Evolutionary conservation across 1,139 yeast species (phyloP).

Genomic region (Candida pseudoviswanathii): DNA sequence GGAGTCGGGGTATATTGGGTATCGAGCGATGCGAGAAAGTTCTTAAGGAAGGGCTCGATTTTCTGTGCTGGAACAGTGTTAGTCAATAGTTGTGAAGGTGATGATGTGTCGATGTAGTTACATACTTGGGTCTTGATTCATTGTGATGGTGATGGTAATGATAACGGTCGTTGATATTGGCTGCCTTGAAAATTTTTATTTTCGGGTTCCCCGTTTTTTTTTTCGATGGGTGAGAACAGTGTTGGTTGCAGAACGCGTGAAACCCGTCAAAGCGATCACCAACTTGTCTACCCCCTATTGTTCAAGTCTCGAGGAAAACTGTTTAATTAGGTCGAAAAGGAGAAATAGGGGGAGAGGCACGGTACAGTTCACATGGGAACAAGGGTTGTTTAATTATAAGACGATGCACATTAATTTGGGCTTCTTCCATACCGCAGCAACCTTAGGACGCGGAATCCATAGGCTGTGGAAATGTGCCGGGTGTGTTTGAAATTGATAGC

Average conservation of each 20-base stretch:
- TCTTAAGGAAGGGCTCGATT: conserved; percentile 48
- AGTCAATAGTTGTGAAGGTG: conserved; percentile 8
- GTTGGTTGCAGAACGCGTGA: too few species aligned
- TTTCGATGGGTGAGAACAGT: neutral
- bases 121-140: conserved; percentile 29
- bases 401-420: too few species aligned
- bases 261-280: too few species aligned
- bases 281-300: too few species aligned
- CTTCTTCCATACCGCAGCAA: too few species aligned
- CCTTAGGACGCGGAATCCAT: too few species aligned
- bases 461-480: too few species aligned
- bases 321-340: too few species aligned
- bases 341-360: too few species aligned
- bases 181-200: neutral
- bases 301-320: too few species aligned
- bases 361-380: too few species aligned
- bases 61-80: conserved; percentile 38
- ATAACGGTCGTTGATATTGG: neutral
- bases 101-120: conserved; percentile 14
- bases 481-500: conserved; percentile 4
- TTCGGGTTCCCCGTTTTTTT: neutral
- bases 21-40: conserved; percentile 41
- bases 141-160: conserved; percentile 1
- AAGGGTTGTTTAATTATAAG: too few species aligned
- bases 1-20: conserved; percentile 30